A percentile compares a stretch with the other conserved stretches of the same genome.
Conservation (phyloP, 2,329 filamentous ascomycete species). For the Endocalyx cinctus region DNA sequence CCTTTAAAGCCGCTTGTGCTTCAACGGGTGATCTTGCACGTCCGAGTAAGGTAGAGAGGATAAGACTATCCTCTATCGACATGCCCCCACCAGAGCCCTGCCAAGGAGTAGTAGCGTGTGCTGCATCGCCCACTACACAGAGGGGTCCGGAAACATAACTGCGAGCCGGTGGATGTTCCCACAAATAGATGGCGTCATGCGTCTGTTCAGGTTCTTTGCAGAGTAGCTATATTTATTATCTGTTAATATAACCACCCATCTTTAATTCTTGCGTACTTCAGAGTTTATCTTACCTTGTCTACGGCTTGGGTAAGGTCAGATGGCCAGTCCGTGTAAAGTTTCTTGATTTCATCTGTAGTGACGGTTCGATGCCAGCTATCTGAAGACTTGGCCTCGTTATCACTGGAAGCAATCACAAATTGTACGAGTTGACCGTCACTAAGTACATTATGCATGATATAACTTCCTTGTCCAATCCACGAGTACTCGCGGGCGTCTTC, state of each 20-base stretch:
- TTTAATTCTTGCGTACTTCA: too few species aligned
- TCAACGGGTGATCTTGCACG: constrained; percentile 7
- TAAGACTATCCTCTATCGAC: constrained; percentile 17
- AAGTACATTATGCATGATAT: constrained; percentile 13
- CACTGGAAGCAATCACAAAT: constrained; percentile 12
- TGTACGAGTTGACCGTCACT: constrained; percentile 15
- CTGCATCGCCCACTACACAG: constrained; percentile 15
- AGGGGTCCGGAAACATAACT: constrained; percentile 17
- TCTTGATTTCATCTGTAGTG: constrained; percentile 13
- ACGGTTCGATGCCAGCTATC: constrained; percentile 15
- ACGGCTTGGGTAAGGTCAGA: constrained; percentile 15
- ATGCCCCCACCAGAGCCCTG: constrained; percentile 17
- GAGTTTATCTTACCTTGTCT: constrained; percentile 14
- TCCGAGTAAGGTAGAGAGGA: constrained; percentile 15
- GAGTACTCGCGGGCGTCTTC: constrained; percentile 18
- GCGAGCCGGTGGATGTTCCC: constrained; percentile 15
- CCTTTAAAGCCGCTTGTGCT: constrained; percentile 11
- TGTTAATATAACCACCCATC: background rate
- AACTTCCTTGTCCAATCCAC: constrained; percentile 14
- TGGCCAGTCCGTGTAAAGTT: constrained; percentile 15
- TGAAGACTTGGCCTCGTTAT: constrained; percentile 4
- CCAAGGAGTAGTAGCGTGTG: constrained; percentile 16
- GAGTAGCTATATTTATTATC: constrained; percentile 12
- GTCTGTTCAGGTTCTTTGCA: constrained; percentile 15
- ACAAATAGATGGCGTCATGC: constrained; percentile 18